phyloP scores from a whole-genome alignment of 768 basidiomycete species.

The Lactifluus volemus region DNA sequence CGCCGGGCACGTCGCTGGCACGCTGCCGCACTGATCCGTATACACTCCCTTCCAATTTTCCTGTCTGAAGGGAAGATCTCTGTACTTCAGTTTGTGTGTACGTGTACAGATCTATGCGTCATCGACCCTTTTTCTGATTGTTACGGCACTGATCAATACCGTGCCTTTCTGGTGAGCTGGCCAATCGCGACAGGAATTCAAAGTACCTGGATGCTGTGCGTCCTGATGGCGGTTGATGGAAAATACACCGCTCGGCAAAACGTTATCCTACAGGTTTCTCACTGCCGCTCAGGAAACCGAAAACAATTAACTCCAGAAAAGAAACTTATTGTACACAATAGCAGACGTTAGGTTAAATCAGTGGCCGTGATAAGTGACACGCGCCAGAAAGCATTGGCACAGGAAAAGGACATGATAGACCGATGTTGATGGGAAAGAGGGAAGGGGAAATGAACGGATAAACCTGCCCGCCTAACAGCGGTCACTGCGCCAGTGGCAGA shows the following conservation, averaged over 20 bases:
- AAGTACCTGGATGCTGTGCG: slow-evolving; percentile 8
- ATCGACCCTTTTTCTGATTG: background rate
- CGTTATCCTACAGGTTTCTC: background rate
- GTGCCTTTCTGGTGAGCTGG: background rate
- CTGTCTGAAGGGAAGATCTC: no score
- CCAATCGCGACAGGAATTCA: background rate
- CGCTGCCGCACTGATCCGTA: no score
- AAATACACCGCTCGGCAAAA: background rate
- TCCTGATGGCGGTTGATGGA: background rate
- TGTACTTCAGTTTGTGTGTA: background rate
- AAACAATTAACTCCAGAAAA: background rate
- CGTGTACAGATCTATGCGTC: background rate
- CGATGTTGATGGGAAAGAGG: no score
- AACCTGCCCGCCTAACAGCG: no score
- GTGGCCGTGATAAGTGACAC: no score
- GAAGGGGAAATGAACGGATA: no score
- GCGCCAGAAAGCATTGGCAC: no score
- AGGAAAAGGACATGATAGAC: no score
- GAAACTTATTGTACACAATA: background rate
- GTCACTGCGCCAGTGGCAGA: no score
- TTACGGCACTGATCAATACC: background rate
- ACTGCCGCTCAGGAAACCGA: background rate
- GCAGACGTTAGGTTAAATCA: no score
- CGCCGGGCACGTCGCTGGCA: no score
- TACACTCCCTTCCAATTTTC: no score